Conservation (phyloP, 768 basidiomycete species). For the Trametes cingulata region DNA sequence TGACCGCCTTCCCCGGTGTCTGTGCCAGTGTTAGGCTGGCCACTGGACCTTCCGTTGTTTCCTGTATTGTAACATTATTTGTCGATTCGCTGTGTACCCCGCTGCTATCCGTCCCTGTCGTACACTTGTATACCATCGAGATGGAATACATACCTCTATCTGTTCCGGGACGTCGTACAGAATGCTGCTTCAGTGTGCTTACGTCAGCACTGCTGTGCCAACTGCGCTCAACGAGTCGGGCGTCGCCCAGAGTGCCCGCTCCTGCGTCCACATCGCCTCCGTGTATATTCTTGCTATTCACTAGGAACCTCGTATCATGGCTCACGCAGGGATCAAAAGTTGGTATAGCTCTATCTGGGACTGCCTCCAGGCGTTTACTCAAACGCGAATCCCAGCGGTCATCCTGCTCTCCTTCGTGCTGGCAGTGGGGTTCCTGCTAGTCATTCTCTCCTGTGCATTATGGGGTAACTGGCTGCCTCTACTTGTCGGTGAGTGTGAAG, state of each 20-base stretch:
- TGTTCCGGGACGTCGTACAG: too few species aligned
- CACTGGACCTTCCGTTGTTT: not conserved
- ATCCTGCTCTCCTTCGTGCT: conserved; percentile 97
- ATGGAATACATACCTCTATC: conserved; percentile 3
- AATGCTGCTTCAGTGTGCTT: not conserved
- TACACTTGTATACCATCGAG: conserved; percentile 8
- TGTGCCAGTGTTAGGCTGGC: not conserved
- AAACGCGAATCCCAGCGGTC: conserved; percentile 60
- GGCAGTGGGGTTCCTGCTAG: conserved; percentile 95
- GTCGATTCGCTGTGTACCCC: conserved; percentile 1
- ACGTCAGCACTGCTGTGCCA: conserved; percentile 6
- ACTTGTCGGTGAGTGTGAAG: conserved; percentile 75
- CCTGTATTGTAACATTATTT: conserved; percentile 9
- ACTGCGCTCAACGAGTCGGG: conserved; percentile 1
- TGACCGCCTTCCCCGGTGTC: not conserved
- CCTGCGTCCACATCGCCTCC: not conserved
- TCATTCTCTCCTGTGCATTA: conserved; percentile 95
- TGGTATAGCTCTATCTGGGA: conserved; percentile 13
- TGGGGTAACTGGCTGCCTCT: conserved; percentile 97
- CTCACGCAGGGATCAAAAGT: conserved; percentile 34
- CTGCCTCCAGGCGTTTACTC: conserved; percentile 19
- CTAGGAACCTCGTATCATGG: conserved; percentile 20
- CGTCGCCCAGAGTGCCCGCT: not conserved
- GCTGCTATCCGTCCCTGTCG: conserved; percentile 1
- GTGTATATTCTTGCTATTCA: conserved; percentile 1